Evolutionary conservation across 306 rosid species (phyloP).

Genomic region (Fagus sylvatica): DNA sequence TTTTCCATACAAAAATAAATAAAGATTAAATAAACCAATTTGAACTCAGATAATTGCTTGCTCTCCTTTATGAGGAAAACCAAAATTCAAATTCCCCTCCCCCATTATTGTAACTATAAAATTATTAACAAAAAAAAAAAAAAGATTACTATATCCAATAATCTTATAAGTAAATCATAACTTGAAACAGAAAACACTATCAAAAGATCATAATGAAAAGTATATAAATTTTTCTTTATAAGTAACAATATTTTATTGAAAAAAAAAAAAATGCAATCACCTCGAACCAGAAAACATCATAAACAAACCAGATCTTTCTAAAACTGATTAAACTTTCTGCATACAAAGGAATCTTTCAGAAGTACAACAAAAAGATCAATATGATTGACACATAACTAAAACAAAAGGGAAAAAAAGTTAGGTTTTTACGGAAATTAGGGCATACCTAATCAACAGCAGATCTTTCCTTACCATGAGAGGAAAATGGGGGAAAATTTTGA

Average conservation of each 20-base stretch:
- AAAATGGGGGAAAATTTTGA: conserved; percentile 27
- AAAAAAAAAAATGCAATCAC: not conserved
- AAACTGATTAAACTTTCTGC: not conserved
- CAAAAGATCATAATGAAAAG: conserved; percentile 2
- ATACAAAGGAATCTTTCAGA: not conserved
- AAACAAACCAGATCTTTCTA: conserved; percentile 13
- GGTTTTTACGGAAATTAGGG: conserved; percentile 6
- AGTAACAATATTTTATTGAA: too few species aligned
- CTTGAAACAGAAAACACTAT: conserved; percentile 14
- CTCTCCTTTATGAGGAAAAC: too few species aligned
- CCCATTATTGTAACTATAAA: too few species aligned
- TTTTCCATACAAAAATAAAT: not conserved
- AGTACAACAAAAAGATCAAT: not conserved
- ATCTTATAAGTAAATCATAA: not conserved
- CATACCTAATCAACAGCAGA: conserved; percentile 29
- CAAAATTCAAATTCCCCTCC: too few species aligned
- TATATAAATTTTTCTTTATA: not conserved
- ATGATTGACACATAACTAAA: conserved; percentile 13
- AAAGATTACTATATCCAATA: not conserved
- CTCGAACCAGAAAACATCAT: conserved; percentile 2
- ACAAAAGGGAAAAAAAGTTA: not conserved
- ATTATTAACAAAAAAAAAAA: too few species aligned
- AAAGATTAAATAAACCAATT: not conserved
- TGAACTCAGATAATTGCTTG: not conserved
- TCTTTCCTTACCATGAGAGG: conserved; percentile 7